These are phyloP conservation scores for Adansonia grandidieri DNA, from an alignment of 441 rosid species.

Conservation along the genomic window DNA sequence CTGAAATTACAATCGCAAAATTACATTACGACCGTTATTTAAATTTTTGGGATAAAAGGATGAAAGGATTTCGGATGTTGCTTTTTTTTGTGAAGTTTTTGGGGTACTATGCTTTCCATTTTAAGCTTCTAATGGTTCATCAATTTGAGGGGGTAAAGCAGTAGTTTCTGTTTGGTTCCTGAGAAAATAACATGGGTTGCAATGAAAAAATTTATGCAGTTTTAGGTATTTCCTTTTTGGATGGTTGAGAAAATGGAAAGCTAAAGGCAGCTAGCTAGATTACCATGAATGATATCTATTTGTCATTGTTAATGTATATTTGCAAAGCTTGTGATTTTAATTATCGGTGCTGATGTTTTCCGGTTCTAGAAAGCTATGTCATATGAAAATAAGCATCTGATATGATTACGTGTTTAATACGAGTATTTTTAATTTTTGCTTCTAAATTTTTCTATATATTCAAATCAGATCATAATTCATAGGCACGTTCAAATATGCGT, in stretches of 20 bases:
- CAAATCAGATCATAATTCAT: no score
- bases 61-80: neutral
- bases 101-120: neutral
- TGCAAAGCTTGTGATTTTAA: neutral
- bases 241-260: conserved; percentile 22
- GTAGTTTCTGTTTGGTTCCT: conserved; percentile 22
- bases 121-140: no score
- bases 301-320: neutral
- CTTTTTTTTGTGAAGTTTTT: neutral
- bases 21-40: no score
- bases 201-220: neutral
- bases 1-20: no score
- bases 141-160: neutral
- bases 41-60: no score
- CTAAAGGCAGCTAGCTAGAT: neutral
- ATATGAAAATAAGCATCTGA: no score
- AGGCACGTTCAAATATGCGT: no score
- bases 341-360: conserved; percentile 7
- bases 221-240: conserved; percentile 9
- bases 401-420: no score
- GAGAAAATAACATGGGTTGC: conserved; percentile 9
- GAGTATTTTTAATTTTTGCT: no score
- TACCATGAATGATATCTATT: neutral
- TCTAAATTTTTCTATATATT: no score
- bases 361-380: no score